Evolutionary conservation across 2,329 filamentous ascomycete species (phyloP).

Genomic region (Calonectria crousiana): DNA sequence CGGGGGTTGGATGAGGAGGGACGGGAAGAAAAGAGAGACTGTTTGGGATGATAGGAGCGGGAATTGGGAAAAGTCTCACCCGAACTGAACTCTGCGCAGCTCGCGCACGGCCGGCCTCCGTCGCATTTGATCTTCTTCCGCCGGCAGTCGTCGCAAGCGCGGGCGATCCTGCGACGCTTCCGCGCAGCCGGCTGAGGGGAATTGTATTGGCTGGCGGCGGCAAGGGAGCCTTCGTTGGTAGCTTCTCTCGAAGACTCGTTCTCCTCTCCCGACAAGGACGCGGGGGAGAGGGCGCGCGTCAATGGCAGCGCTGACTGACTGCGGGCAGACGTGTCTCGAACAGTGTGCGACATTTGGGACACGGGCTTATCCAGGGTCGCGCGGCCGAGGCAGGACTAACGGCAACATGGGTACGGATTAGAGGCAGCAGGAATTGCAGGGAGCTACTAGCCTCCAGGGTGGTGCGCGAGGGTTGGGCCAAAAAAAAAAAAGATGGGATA

Average conservation of each 20-base stretch:
- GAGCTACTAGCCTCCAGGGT: too few relatives aligned
- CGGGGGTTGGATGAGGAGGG: too few relatives aligned
- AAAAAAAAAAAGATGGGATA: background rate
- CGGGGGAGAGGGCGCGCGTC: background rate
- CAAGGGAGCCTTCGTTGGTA: background rate
- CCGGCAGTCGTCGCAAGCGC: background rate
- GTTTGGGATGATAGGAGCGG: background rate
- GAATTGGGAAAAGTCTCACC: background rate
- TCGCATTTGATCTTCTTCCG: background rate
- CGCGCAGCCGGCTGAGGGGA: background rate
- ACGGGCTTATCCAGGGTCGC: background rate
- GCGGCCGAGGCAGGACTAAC: background rate
- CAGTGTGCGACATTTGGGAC: background rate
- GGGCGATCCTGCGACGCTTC: background rate
- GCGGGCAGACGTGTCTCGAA: background rate
- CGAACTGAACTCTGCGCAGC: background rate
- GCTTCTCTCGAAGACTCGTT: background rate
- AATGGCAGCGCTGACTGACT: background rate
- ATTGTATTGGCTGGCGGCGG: background rate
- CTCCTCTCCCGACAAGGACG: background rate
- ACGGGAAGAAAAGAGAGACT: background rate
- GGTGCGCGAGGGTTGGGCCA: too few relatives aligned
- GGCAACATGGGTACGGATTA: background rate
- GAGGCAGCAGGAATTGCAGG: background rate
- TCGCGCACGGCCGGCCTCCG: background rate